Conservation (phyloP, 495 filamentous ascomycete genomes). For the Aspergillus kassunensis region DNA sequence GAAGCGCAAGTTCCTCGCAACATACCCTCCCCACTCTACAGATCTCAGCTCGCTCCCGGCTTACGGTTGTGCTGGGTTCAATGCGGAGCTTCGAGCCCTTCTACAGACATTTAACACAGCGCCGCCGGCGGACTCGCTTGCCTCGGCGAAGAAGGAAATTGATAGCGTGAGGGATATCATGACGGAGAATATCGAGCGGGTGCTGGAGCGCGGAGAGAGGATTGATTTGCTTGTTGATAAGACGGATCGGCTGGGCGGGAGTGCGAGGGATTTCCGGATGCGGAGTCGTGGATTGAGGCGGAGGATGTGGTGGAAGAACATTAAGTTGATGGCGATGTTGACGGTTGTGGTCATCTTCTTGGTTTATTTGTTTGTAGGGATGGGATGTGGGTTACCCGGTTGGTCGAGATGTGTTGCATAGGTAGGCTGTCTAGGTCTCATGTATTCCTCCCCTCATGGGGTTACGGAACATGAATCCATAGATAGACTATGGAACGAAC, state of each 20-base stretch:
- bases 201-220: slow-evolving; percentile 89
- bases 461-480: too few relatives aligned
- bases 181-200: slow-evolving; percentile 96
- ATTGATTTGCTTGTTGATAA: slow-evolving; percentile 97
- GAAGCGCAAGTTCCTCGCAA: slow-evolving; percentile 76
- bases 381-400: slow-evolving; percentile 68
- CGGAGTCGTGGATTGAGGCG: slow-evolving; percentile 78
- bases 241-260: slow-evolving; percentile 85
- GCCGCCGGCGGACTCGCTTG: slow-evolving; percentile 76
- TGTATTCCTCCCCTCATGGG: too few relatives aligned
- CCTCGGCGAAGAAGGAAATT: slow-evolving; percentile 80
- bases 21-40: slow-evolving; percentile 63
- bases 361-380: slow-evolving; percentile 70
- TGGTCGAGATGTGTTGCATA: slow-evolving; percentile 49
- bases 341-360: slow-evolving; percentile 79
- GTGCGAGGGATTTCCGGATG: slow-evolving; percentile 84
- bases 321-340: slow-evolving; percentile 85
- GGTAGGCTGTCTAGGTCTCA: neutral
- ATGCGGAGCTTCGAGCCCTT: slow-evolving; percentile 66
- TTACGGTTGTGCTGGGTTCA: slow-evolving; percentile 88
- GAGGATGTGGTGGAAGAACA: slow-evolving; percentile 99
- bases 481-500: too few relatives aligned
- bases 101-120: slow-evolving; percentile 85
- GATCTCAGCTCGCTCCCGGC: slow-evolving; percentile 76
- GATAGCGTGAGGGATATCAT: slow-evolving; percentile 93